Conservation (phyloP, 257 asterid genomes). For the Fraxinus pennsylvanica region DNA sequence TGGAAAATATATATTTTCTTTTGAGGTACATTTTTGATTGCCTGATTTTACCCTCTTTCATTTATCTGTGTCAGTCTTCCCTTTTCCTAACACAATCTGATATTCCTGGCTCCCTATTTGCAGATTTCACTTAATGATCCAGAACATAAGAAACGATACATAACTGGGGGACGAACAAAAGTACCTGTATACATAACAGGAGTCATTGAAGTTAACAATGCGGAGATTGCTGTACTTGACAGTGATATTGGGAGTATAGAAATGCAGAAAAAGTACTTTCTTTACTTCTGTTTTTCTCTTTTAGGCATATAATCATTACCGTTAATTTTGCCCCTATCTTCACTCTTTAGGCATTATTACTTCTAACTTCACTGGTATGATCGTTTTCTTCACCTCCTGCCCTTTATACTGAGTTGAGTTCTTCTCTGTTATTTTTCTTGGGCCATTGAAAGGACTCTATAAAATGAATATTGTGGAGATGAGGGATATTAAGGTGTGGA, state of each 20-base stretch:
- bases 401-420: neutral
- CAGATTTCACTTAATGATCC: conserved; percentile 72
- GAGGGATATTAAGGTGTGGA: neutral
- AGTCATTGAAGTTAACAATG: conserved; percentile 54
- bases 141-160: conserved; percentile 69
- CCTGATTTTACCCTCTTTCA: conserved; percentile 15
- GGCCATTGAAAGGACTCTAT: neutral
- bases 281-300: conserved; percentile 25
- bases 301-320: neutral
- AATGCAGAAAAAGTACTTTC: conserved; percentile 66
- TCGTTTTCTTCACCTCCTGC: neutral
- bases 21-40: conserved; percentile 62
- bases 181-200: conserved; percentile 73
- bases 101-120: conserved; percentile 22
- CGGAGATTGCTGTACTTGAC: conserved; percentile 77
- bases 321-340: neutral
- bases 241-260: conserved; percentile 79
- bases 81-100: conserved; percentile 19
- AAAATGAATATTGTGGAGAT: neutral
- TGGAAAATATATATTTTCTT: conserved; percentile 69
- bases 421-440: neutral
- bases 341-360: neutral
- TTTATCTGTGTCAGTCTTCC: conserved; percentile 10
- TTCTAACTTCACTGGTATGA: conserved; percentile 2
- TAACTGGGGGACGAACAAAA: conserved; percentile 87